phyloP scores from a whole-genome alignment of 2,329 filamentous ascomycete species.

The Exophiala phaeomuriformis region DNA sequence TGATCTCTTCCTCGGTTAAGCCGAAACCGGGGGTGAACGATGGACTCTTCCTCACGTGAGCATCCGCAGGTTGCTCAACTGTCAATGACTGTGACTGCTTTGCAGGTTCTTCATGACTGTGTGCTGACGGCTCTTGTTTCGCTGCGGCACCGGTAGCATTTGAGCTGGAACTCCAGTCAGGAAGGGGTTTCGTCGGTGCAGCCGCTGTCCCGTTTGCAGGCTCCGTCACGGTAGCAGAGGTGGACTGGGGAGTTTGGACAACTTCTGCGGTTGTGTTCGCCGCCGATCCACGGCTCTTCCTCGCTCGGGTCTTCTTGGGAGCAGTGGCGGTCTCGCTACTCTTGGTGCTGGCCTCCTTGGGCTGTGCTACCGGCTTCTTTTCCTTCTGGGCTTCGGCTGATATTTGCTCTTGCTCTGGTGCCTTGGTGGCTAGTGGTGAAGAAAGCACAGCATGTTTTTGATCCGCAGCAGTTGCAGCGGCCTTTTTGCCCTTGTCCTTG shows the following conservation, averaged over 20 bases:
- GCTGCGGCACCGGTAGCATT: not conserved
- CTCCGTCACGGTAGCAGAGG: not conserved
- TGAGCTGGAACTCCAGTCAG: slow-evolving; percentile 8
- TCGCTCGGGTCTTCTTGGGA: not conserved
- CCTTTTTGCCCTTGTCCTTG: not conserved
- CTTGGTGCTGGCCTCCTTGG: not conserved
- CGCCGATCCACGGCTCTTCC: not conserved
- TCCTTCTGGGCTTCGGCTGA: not conserved
- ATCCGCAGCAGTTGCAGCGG: not conserved
- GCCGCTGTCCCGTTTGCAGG: not conserved
- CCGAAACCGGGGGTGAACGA: slow-evolving; percentile 3
- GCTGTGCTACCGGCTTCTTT: not conserved
- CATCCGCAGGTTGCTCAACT: not conserved
- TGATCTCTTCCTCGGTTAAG: slow-evolving; percentile 22
- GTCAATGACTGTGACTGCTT: not conserved
- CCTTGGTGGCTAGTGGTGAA: slow-evolving; percentile 3
- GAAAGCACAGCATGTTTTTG: not conserved
- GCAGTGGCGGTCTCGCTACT: not conserved
- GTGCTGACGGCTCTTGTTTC: too few species aligned
- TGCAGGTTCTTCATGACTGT: not conserved
- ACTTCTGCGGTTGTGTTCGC: not conserved
- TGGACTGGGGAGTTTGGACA: not conserved
- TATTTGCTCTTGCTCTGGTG: not conserved
- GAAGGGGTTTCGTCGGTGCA: slow-evolving; percentile 5
- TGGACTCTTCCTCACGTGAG: slow-evolving; percentile 10